A percentile compares a stretch with the other conserved stretches of the same genome.
Evolutionary conservation across 108 stramenopile species (phyloP).

Genomic region (Skeletonema tropicum): DNA sequence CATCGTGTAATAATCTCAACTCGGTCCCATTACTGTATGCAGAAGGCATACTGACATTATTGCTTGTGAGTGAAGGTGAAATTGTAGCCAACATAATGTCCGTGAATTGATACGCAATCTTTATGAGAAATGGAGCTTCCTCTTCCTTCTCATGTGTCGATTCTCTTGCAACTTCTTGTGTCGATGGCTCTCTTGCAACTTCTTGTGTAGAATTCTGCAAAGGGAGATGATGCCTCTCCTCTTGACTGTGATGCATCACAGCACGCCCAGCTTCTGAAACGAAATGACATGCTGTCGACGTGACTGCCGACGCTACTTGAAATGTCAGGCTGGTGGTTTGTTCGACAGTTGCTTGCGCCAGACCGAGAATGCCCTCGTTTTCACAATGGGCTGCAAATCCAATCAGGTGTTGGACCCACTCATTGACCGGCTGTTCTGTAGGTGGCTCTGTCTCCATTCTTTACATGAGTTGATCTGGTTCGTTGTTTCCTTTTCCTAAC

Average conservation of each 20-base stretch:
- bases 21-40: background rate
- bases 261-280: constrained; percentile 11
- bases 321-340: constrained; percentile 18
- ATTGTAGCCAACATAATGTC: background rate
- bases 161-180: background rate
- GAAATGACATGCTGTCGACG: constrained; percentile 10
- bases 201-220: background rate
- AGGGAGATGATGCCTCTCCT: background rate
- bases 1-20: background rate
- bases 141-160: background rate
- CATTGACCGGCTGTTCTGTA: background rate
- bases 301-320: constrained; percentile 1
- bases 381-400: constrained; percentile 10
- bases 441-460: background rate
- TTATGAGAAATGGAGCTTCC: background rate
- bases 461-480: too few relatives aligned
- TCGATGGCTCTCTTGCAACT: background rate
- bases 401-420: background rate
- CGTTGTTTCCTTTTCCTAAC: too few relatives aligned
- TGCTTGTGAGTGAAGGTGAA: background rate
- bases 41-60: background rate
- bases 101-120: background rate
- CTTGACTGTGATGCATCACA: background rate
- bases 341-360: constrained; percentile 8
- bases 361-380: constrained; percentile 33